Evolutionary conservation across 2,329 filamentous ascomycete species (phyloP).

Genomic region (Fusarium avenaceum): DNA sequence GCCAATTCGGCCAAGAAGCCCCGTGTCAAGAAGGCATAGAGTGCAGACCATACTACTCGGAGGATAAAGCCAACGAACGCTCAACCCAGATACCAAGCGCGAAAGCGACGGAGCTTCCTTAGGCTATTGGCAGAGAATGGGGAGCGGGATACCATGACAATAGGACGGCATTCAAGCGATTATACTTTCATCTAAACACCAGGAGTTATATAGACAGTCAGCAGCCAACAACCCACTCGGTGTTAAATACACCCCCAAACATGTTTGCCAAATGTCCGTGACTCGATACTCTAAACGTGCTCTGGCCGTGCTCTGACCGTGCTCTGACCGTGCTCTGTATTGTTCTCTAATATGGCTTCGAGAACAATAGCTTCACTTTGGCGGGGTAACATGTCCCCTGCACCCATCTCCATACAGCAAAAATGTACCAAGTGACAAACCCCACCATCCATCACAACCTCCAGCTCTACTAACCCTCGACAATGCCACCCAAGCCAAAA

Average conservation of each 20-base stretch:
- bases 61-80: not conserved
- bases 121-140: constrained; percentile 6
- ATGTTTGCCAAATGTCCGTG: constrained; percentile 17
- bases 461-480: constrained; percentile 39
- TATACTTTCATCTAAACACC: not conserved
- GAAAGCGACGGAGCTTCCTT: not conserved
- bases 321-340: constrained; percentile 28
- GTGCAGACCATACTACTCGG: not conserved
- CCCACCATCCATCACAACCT: constrained; percentile 49
- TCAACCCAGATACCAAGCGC: not conserved
- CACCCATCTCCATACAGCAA: constrained; percentile 35
- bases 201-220: not conserved
- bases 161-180: constrained; percentile 1
- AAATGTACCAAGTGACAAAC: constrained; percentile 42
- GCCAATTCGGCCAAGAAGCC: constrained; percentile 28
- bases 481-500: constrained; percentile 58
- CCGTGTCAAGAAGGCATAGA: constrained; percentile 23
- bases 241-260: constrained; percentile 2
- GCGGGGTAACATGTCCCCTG: constrained; percentile 43
- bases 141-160: constrained; percentile 16
- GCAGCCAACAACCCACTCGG: constrained; percentile 8
- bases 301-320: not conserved
- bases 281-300: not conserved
- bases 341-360: constrained; percentile 30
- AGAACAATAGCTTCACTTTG: constrained; percentile 46